Percentiles rank a stretch among this genome's conserved stretches.
These are phyloP conservation scores for Acacia concinna DNA, from an alignment of 331 rosid species.

Conservation along the genomic window DNA sequence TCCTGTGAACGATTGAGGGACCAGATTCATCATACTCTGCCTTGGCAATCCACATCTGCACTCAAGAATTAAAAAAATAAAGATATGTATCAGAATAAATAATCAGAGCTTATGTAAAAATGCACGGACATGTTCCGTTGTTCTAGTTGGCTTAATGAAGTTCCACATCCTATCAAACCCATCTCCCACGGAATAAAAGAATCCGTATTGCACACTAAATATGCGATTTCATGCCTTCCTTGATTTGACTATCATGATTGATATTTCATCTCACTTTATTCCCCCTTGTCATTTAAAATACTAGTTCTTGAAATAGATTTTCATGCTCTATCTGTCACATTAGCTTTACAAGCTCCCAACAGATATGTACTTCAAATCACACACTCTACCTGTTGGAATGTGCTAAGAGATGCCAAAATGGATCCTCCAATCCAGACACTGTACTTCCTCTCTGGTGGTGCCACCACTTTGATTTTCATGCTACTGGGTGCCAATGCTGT, in stretches of 20 bases:
- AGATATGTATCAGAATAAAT: slow-evolving; percentile 18
- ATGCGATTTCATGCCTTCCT: not conserved
- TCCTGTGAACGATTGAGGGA: slow-evolving; percentile 98
- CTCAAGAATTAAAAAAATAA: not conserved
- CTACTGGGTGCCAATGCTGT: slow-evolving; percentile 95
- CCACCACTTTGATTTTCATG: slow-evolving; percentile 96
- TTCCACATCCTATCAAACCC: slow-evolving; percentile 9
- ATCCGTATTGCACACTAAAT: not conserved
- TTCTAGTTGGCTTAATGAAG: not conserved
- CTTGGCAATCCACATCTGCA: slow-evolving; percentile 98
- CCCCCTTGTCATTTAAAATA: not conserved
- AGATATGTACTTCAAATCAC: not conserved
- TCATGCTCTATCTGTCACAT: not conserved
- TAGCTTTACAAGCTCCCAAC: not conserved
- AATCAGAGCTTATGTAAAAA: not conserved
- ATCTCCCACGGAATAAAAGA: not conserved
- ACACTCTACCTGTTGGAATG: slow-evolving; percentile 92
- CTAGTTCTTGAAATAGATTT: slow-evolving; percentile 1
- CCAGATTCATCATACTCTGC: slow-evolving; percentile 97
- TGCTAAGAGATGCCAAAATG: slow-evolving; percentile 96
- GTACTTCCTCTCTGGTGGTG: slow-evolving; percentile 98
- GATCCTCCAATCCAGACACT: slow-evolving; percentile 99
- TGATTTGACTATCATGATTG: slow-evolving; percentile 1
- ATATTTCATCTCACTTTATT: not conserved
- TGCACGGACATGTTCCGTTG: not conserved